Evolutionary conservation across 176 grass and related monocot genomes (phyloP).

Genomic region (Areca catechu): DNA sequence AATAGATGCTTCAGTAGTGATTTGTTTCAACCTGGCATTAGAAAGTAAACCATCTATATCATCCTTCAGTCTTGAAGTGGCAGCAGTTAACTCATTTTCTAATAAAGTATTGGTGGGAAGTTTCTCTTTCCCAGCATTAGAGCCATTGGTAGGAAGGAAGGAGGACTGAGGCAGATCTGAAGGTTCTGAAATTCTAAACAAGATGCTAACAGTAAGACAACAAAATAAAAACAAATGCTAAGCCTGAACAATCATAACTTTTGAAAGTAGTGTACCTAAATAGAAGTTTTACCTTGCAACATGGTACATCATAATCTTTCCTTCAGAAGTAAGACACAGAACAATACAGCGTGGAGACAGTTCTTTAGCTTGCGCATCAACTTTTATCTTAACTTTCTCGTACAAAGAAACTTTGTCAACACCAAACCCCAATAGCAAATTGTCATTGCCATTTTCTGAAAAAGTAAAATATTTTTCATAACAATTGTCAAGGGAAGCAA

Average conservation of each 20-base stretch:
- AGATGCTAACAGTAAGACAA: conserved; percentile 24
- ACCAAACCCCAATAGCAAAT: conserved; percentile 87
- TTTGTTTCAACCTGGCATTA: conserved; percentile 25
- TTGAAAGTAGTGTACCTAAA: too few relatives aligned
- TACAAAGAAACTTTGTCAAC: conserved; percentile 82
- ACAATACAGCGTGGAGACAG: conserved; percentile 73
- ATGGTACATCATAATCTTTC: conserved; percentile 70
- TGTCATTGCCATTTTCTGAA: conserved; percentile 94
- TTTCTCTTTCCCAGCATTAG: conserved; percentile 22
- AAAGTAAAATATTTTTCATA: neutral
- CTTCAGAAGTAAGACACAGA: conserved; percentile 84
- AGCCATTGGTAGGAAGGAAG: conserved; percentile 28
- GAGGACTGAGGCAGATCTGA: conserved; percentile 61
- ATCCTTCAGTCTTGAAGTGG: conserved; percentile 30
- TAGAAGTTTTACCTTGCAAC: conserved; percentile 58
- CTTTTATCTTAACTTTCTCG: conserved; percentile 63
- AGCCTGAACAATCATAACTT: neutral
- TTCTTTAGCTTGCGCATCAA: conserved; percentile 54
- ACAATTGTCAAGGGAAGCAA: too few relatives aligned
- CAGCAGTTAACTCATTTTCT: conserved; percentile 21
- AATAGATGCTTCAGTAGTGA: conserved; percentile 20
- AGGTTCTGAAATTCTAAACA: conserved; percentile 76
- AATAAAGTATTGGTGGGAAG: neutral
- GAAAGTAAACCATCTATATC: conserved; percentile 23
- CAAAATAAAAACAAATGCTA: conserved; percentile 11